Evolutionary conservation across 805 yeast genomes (phyloP), one percentile per base, ranked within the genome.

Genomic region (Candida golubevii): DNA sequence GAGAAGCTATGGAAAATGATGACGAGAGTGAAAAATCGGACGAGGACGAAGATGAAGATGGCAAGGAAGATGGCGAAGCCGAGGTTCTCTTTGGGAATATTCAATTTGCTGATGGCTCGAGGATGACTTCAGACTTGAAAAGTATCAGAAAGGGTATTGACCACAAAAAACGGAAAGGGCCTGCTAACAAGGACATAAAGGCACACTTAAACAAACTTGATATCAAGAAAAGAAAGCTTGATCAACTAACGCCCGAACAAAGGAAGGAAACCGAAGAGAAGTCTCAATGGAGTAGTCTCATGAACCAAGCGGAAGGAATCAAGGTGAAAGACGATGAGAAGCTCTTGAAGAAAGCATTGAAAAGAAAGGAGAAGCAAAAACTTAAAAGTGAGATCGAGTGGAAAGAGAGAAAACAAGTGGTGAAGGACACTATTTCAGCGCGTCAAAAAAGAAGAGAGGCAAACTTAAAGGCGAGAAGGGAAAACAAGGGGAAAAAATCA

Each of bases 261-360:
- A 83, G 81, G 57, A 74, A 74, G 44, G 75, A 78, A 49, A 65
- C 75, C 13, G 77, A 77, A 45, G 88, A 86, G 48, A 88, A 89
- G 58, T 82, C 80, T 31, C 80, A 82, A 57, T 93, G 99, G 99
- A 80, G 78, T 55, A 78, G 79, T 55, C 88, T 93, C 9, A 71
- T 91, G 67, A 76, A 85, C 28, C 90, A 84, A 59, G 88, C 95
- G 7, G 95, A 89, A 64, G 99, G 99, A 40, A 67, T 80, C 26
- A 91, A 88, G 63, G 71, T 91, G 37, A 85, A 85, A 56, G 97
- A 93, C 65, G 95, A 91, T 63, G 98, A 91, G 62, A 83, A 80
- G 59, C 69, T 93, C 55, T 76, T 93, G 65, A 84, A 83, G 58
- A 91, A 88, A 63, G 87, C 97, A 2, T 65, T 91, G 49, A 89